Base-by-base conservation (phyloP, 805 yeast genomes). In the Teunomyces tritomae region DNA sequence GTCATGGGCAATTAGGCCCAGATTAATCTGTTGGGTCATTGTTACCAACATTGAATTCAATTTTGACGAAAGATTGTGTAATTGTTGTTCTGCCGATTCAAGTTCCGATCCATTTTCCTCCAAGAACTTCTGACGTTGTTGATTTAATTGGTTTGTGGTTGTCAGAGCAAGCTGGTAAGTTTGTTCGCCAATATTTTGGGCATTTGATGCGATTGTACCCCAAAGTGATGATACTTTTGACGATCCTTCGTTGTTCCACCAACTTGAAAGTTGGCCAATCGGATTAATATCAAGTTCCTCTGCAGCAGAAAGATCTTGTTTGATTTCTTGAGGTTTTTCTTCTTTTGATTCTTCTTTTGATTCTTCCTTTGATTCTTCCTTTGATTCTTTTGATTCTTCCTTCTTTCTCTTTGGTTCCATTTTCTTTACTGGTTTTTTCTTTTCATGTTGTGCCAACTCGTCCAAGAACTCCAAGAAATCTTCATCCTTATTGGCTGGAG, bases 241-340 rank as follows among this genome's bases (percentile, higher is more conserved):
- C 2, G 89, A 81, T 0, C 91, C 91, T 39, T 82, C 82, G 1
- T 74, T 73, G 2, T 80, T 78, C 89, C 90, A 85, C 94, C 95
- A 87, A 33, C 75, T 80, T 3, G 89, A 74, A 43, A 86, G 67
- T 1, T 88, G 77, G 0, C 83, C 73, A 32, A 85, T 76, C 11
- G 91, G 89, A 57, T 84, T 89, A 50, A 74, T 61, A 9, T 62
- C 65, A 27, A 27, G 43, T 28, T 48, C 35, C 16, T 11, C 27
- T n/a, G 32, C 28, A 11, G 27, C 29, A 16, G 11, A 5, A 10
- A 37, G 8, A 10, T 8, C 16, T 30, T 24, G 33, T 34, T 34
- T 11, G 9, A 17, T 14, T 43, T 4, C 43, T 11, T 14, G 17
- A 28, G 36, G 16, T 30, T 39, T 20, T 35, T 45, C 48, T 39